Base-by-base conservation (phyloP, 2,329 filamentous ascomycete species). In the Diaporthe ilicicola region DNA sequence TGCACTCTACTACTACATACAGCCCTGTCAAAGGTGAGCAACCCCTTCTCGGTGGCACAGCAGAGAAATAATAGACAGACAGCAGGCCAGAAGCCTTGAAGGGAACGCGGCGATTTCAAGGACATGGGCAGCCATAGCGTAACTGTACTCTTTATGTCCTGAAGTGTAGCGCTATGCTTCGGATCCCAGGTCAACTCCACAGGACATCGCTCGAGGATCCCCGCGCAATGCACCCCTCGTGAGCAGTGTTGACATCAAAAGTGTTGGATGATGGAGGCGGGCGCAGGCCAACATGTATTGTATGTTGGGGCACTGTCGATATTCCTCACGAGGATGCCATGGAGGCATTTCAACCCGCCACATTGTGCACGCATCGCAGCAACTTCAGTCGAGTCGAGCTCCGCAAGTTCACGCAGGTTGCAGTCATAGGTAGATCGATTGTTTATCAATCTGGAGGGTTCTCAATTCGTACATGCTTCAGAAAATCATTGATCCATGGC, bases 391-490 rank as follows among this genome's bases (percentile, higher is more conserved):
- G 56, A 7, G 34, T 27, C 24, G 15, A 62, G 42, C 34, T 19
- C 13, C 7, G 3, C 7, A 4, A 4, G 5, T 19, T 19, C 6
- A 27, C n/a, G 27, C 17, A 17, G 7, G 8, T 13, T 27, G 34
- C 19, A 37, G 13, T n/a, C 32, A 2, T 8, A 42, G 13, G 13
- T 19, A 34, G 19, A 48, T 27, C 59, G 13, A 64, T 27, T 10
- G 27, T 10, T 42, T 27, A 15, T 27, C 37, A 42, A 37, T 50
- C 48, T 48, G 32, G 44, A 22, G 10, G 19, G 34, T 37, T 34
- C n/a, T 10, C n/a, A 50, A 34, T n/a, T 64, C 44, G 29, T 64
- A 64, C 59, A 64, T 50, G 59, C 59, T 64, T 17, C 13, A 9
- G 32, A 12, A 24, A 64, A 17, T 50, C 19, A 64, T 19, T 34